phyloP scores from a whole-genome alignment of 2,329 filamentous ascomycete species.

The Fusarium robinianum region DNA sequence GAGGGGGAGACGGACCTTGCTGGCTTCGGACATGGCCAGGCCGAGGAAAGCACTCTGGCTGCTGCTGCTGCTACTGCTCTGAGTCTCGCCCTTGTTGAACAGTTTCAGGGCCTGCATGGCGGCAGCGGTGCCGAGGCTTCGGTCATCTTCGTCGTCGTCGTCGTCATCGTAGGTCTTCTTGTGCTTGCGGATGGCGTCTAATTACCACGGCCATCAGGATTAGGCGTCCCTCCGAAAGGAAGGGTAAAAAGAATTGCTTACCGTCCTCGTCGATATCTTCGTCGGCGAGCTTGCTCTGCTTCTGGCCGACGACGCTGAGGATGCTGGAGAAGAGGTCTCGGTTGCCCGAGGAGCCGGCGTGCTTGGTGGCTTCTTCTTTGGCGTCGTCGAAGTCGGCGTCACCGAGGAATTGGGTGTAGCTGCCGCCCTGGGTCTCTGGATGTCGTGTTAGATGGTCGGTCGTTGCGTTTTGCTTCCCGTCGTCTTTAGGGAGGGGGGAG shows the following conservation, averaged over 20 bases:
- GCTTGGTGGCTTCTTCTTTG: slow-evolving; percentile 52
- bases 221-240: background rate
- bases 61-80: slow-evolving; percentile 51
- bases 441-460: slow-evolving; percentile 8
- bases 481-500: background rate
- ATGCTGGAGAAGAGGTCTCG: slow-evolving; percentile 55
- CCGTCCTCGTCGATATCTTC: slow-evolving; percentile 57
- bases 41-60: slow-evolving; percentile 81
- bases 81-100: slow-evolving; percentile 64
- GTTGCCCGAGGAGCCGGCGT: slow-evolving; percentile 53
- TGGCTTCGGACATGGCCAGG: slow-evolving; percentile 85
- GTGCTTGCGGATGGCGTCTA: slow-evolving; percentile 74
- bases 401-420: slow-evolving; percentile 47
- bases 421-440: slow-evolving; percentile 43
- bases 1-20: slow-evolving; percentile 59
- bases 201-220: background rate
- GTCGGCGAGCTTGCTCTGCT: slow-evolving; percentile 53
- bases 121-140: slow-evolving; percentile 70
- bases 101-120: slow-evolving; percentile 82
- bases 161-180: slow-evolving; percentile 69
- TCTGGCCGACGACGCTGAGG: slow-evolving; percentile 53
- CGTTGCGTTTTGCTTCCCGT: no score
- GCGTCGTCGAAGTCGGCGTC: slow-evolving; percentile 55
- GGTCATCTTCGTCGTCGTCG: slow-evolving; percentile 52
- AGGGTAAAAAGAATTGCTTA: slow-evolving; percentile 31